A percentile compares a stretch with the other conserved stretches of the same genome.
phyloP scores from a whole-genome alignment of 192 early-diverging fungal genomes.

The Backusella mclennaniae region DNA sequence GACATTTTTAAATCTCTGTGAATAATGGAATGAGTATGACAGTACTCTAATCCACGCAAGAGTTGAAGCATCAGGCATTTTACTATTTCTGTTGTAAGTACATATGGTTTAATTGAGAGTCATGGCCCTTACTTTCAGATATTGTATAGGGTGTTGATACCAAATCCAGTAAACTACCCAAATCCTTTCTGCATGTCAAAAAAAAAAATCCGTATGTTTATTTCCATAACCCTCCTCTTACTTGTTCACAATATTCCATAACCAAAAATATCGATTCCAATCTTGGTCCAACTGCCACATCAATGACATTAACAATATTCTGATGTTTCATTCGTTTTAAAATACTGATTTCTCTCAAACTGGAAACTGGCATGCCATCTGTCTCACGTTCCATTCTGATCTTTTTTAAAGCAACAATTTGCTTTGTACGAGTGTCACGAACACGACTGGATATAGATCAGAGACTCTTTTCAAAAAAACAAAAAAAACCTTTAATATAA shows the following conservation, averaged over 20 bases:
- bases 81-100: constrained; percentile 28
- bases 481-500: not conserved
- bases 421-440: constrained; percentile 47
- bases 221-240: constrained; percentile 16
- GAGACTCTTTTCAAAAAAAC: not conserved
- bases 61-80: constrained; percentile 77
- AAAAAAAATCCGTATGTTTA: not conserved
- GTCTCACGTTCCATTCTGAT: constrained; percentile 54
- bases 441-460: constrained; percentile 45
- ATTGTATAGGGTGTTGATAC: constrained; percentile 53
- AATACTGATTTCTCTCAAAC: constrained; percentile 74
- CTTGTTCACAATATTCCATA: constrained; percentile 90
- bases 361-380: constrained; percentile 69
- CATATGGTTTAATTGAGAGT: not conserved
- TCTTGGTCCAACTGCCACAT: constrained; percentile 64
- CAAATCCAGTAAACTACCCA: constrained; percentile 52
- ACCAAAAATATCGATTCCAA: constrained; percentile 82
- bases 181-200: constrained; percentile 35
- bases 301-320: constrained; percentile 71
- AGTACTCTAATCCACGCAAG: constrained; percentile 65
- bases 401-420: constrained; percentile 52
- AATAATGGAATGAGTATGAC: constrained; percentile 64
- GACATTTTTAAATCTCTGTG: constrained; percentile 78
- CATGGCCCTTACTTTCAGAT: constrained; percentile 44
- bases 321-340: constrained; percentile 63